Evolutionary conservation across 2,329 filamentous ascomycete species (phyloP), one percentile per base, ranked within the genome.

Genomic region (Paracoccidioides brasiliensis): DNA sequence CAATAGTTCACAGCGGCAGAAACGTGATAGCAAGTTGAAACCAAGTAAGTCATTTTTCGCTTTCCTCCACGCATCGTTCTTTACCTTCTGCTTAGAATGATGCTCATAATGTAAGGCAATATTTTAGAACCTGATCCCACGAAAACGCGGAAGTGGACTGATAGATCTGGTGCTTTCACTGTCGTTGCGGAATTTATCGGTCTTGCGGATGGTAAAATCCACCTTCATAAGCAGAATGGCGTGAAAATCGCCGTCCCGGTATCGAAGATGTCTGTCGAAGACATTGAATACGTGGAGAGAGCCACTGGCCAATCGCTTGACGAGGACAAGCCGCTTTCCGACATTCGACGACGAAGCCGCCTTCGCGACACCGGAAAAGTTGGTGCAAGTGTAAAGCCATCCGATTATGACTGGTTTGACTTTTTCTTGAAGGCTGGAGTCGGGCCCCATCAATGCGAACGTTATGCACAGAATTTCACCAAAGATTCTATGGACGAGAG

Each of bases 221-320:
- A 98, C 71, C 77, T 98, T 28, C 93, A 98, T 76, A 98, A 98
- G 75, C 80, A 89, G 72, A 98, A 98, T 67, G 93, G 93, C 41
- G 90, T 98, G 64, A 97, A 97, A 72, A 98, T 98, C 70, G 93
- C 93, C 7, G 93, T 98, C 3, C 93, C 93, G 2, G 82, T 97
- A 33, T 78, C 83, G 42, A 98, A 98, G 70, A 98, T 98, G 93
- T 94, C 91, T 0, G 79, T 90, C 44, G 87, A 91, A 66, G 93
- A 98, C 71, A 78, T 98, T 42, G 91, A 96, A 71, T 97, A 94
- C 64, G 91, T 98, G 55, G 93, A 98, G 72, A 82, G 80, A 58
- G 77, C 82, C 14, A 93, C 90, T n/a, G 90, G 90, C 40, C 80
- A 89, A 52, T 95, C 90, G 10, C 75, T 97, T 51, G 85, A 88